These are phyloP conservation scores for Martensiomyces pterosporus DNA, from an alignment of 192 early-diverging fungal species.

Conservation along the genomic window DNA sequence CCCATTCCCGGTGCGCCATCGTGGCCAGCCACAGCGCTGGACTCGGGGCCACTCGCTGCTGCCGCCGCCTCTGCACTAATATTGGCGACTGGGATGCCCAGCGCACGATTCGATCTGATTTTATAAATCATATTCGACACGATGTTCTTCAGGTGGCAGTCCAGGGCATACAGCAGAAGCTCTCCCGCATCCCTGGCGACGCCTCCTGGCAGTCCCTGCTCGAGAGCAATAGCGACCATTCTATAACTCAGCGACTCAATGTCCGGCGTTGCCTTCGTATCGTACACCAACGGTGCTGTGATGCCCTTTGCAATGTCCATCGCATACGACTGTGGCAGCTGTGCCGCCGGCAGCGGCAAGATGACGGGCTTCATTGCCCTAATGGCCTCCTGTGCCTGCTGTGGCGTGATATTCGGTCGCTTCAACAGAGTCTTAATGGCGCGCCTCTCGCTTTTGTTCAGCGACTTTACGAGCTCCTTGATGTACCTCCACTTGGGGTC, in stretches of 20 bases:
- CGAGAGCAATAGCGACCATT: slow-evolving; percentile 64
- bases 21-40: background rate
- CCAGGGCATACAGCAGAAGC: slow-evolving; percentile 62
- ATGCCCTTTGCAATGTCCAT: slow-evolving; percentile 65
- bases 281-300: slow-evolving; percentile 61
- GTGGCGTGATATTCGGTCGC: slow-evolving; percentile 38
- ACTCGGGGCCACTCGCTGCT: too few species aligned
- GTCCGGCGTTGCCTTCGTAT: slow-evolving; percentile 62
- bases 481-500: slow-evolving; percentile 54
- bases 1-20: background rate
- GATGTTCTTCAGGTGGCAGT: slow-evolving; percentile 66
- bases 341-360: slow-evolving; percentile 47
- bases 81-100: slow-evolving; percentile 50
- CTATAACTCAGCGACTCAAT: slow-evolving; percentile 60
- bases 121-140: slow-evolving; percentile 67
- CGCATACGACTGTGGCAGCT: slow-evolving; percentile 51
- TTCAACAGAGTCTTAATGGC: slow-evolving; percentile 61
- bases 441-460: slow-evolving; percentile 64
- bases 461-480: slow-evolving; percentile 67
- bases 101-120: slow-evolving; percentile 57
- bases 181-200: slow-evolving; percentile 59
- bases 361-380: slow-evolving; percentile 47
- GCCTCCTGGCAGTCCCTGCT: slow-evolving; percentile 64
- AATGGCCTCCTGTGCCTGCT: slow-evolving; percentile 28
- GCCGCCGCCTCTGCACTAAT: background rate